Evolutionary conservation across 495 filamentous ascomycete species (phyloP), one percentile per base, ranked within the genome.

Genomic region (Opeltia flavorubescens): DNA sequence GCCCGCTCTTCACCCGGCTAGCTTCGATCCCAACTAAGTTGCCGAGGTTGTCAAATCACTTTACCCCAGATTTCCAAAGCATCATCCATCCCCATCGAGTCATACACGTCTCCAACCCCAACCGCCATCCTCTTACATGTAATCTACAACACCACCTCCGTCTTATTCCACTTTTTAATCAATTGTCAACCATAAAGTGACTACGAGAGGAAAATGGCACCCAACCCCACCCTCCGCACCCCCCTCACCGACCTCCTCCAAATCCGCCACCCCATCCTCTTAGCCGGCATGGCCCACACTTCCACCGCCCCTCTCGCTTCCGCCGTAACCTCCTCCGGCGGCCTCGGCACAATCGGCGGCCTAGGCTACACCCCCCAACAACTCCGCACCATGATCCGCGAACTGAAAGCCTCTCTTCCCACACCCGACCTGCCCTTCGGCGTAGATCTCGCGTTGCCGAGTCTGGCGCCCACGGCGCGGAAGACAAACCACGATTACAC

Each of bases 401-500:
- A 93, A 55, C 73, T 93, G 48, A 93, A 94, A 63, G 62, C 78
- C 25, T 66, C 77, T 42, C 74, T 91, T 1, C 52, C 54, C 8
- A 66, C 71, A 47, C 76, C 77, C 3, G 63, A 65, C 18, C 75
- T 89, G 1, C 81, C 86, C 3, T 94, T 93, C 63, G 87, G 86
- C 54, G 78, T 94, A 43, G 87, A 94, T 59, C 77, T 94, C 5
- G 86, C 86, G 1, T 75, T 94, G 2, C 86, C 87, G 1, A 84
- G 89, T 61, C 69, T 94, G 48, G 87, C 86, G 47, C 83, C 83
- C 34, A 63, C 59, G 27, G 86, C 87, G 13, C 75, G 86, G 42
- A 81, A 80, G 55, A 94, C 86, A 5, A 94, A 94, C 66, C 84
- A 93, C 66, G 87, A 93, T 62, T 94, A 94, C 70, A 94, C 86